Evolutionary conservation across 1,284 basidiomycete genomes (phyloP).

Genomic region (Sutorius eximius): DNA sequence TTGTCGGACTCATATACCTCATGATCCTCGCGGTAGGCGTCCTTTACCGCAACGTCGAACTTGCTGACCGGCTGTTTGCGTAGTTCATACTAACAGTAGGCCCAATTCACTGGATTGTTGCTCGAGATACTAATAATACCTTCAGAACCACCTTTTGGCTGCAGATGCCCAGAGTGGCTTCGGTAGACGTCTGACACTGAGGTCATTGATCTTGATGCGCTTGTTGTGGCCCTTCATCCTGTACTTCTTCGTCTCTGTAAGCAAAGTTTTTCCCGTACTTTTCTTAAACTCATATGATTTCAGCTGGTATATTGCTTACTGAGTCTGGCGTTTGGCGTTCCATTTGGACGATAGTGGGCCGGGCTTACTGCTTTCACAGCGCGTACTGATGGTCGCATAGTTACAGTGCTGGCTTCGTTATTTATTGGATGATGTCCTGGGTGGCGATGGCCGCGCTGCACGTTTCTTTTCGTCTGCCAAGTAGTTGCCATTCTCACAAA

Average conservation of each 20-base stretch:
- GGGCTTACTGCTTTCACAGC: not conserved
- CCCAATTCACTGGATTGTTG: conserved; percentile 21
- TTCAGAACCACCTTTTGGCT: conserved; percentile 31
- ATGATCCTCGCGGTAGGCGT: conserved; percentile 52
- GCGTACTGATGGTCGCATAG: conserved; percentile 12
- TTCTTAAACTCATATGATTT: not conserved
- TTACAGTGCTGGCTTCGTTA: conserved; percentile 62
- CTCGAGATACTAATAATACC: not conserved
- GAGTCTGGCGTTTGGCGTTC: conserved; percentile 63
- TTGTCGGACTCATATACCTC: conserved; percentile 77
- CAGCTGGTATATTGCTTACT: conserved; percentile 61
- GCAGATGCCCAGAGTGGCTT: conserved; percentile 46
- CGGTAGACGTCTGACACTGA: conserved; percentile 48
- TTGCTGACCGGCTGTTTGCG: conserved; percentile 18
- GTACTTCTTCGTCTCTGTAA: conserved; percentile 64
- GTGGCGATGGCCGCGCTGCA: conserved; percentile 59
- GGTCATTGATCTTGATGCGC: conserved; percentile 57
- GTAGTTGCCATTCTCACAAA: conserved; percentile 2
- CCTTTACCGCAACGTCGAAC: conserved; percentile 35
- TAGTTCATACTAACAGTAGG: conserved; percentile 44
- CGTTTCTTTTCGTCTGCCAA: conserved; percentile 16
- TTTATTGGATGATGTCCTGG: conserved; percentile 77
- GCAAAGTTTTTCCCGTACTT: conserved; percentile 12
- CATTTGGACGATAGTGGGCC: conserved; percentile 49
- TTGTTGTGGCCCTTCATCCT: conserved; percentile 51